Evolutionary conservation across 441 rosid genomes (phyloP), one percentile per base, ranked within the genome.

Genomic region (Euphorbia celastroides): DNA sequence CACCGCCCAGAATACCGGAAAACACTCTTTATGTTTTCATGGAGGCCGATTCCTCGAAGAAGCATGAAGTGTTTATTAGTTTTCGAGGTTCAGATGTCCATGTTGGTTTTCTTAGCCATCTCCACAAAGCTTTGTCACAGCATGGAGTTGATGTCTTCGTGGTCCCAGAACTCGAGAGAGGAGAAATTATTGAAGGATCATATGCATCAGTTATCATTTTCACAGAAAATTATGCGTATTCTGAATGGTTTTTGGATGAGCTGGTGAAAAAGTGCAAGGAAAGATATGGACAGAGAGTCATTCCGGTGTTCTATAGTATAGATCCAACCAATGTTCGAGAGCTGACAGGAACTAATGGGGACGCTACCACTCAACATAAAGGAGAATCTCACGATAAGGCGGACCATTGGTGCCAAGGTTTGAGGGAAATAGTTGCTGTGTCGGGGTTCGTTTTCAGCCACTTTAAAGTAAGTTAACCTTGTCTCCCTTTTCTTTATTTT

Each of bases 151-250:
- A 27, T 57, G 38, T 52, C 7, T 67, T n/a, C 30, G 60, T 42
- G 28, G 64, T 41, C 27, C 52, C 42, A 0, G 7, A 54, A 14
- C 70, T 66, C 56, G 36, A 16, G 13, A 23, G 36, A n/a, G 70
- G 70, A 56, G 9, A 50, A 50, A 50, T 7, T 3, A 50, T 50
- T 20, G 55, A 50, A 50, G 55, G 11, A 34, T 66, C 74, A 5
- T 62, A 44, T 42, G 26, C 74, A 16, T 57, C 66, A 1, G 62
- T 78, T 25, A 30, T 68, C 6, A 22, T 74, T 4, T 66, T 78
- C 72, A 71, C 81, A 7, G 46, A 68, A 27, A 34, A 72, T 52
- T 80, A 80, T 70, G 84, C 76, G 0, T 65, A 67, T 23, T 78
- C 82, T 44, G 17, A 12, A 1, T 38, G 65, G 65, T 62, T 48